Evolutionary conservation across 768 basidiomycete genomes (phyloP).

Genomic region (Dentipellis sp.): DNA sequence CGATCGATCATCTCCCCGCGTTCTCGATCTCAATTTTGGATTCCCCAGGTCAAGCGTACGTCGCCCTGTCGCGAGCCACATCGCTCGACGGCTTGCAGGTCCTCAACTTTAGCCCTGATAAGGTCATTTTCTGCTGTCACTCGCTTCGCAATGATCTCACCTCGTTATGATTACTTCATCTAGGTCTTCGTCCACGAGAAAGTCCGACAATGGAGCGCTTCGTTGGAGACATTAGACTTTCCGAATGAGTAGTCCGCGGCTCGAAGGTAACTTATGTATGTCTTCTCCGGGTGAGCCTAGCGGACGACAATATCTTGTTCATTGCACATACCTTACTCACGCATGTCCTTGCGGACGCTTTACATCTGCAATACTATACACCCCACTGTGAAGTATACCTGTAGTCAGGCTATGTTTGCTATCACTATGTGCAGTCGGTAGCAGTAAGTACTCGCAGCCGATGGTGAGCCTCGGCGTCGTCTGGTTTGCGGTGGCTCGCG

Average conservation of each 20-base stretch:
- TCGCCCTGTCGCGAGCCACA: slow-evolving; percentile 84
- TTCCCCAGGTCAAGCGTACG: slow-evolving; percentile 74
- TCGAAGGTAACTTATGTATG: too few relatives aligned
- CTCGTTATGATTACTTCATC: background rate
- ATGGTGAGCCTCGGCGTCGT: too few relatives aligned
- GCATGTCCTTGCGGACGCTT: too few relatives aligned
- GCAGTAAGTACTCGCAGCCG: too few relatives aligned
- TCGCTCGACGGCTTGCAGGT: slow-evolving; percentile 80
- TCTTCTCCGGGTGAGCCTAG: too few relatives aligned
- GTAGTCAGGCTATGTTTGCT: too few relatives aligned
- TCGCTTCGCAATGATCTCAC: background rate
- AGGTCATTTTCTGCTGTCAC: slow-evolving; percentile 34
- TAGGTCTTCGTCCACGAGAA: slow-evolving; percentile 25
- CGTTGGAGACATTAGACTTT: slow-evolving; percentile 40
- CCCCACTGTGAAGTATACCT: too few relatives aligned
- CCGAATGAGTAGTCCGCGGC: slow-evolving; percentile 1
- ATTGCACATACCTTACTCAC: too few relatives aligned
- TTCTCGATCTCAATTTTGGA: background rate
- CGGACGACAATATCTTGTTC: too few relatives aligned
- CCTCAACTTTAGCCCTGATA: slow-evolving; percentile 63
- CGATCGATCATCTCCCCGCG: background rate
- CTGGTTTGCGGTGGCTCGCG: too few relatives aligned
- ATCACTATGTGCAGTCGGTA: too few relatives aligned
- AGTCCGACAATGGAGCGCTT: slow-evolving; percentile 65
- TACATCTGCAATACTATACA: too few relatives aligned